phyloP scores from a whole-genome alignment of 2,329 filamentous ascomycete genomes.

The Rhinocladiella similis region DNA sequence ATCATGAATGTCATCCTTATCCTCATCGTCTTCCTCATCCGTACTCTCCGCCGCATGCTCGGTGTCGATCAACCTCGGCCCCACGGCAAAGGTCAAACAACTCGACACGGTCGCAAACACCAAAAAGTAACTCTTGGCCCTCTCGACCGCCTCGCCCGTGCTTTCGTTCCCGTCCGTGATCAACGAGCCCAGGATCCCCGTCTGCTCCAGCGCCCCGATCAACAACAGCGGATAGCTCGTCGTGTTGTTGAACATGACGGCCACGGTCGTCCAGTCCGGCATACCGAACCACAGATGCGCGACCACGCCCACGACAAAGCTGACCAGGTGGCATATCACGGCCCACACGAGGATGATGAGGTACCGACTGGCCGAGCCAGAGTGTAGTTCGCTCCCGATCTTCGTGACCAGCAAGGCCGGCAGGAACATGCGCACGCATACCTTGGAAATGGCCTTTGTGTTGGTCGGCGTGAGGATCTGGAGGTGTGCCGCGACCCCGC shows the following conservation, averaged over 20 bases:
- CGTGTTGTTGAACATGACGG: slow-evolving; percentile 60
- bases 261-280: slow-evolving; percentile 55
- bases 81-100: slow-evolving; percentile 64
- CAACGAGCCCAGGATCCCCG: slow-evolving; percentile 57
- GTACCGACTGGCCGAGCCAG: slow-evolving; percentile 50
- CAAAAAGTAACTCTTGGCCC: slow-evolving; percentile 66
- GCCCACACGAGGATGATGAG: slow-evolving; percentile 54
- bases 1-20: slow-evolving; percentile 34
- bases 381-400: slow-evolving; percentile 52
- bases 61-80: slow-evolving; percentile 58
- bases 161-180: slow-evolving; percentile 44
- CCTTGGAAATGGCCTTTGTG: slow-evolving; percentile 54
- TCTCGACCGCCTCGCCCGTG: slow-evolving; percentile 50
- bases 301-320: slow-evolving; percentile 48
- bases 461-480: slow-evolving; percentile 48
- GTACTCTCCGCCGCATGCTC: slow-evolving; percentile 38
- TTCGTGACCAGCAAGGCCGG: slow-evolving; percentile 56
- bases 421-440: slow-evolving; percentile 55
- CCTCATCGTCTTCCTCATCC: slow-evolving; percentile 34
- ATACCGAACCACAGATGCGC: slow-evolving; percentile 49
- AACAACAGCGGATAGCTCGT: slow-evolving; percentile 55
- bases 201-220: slow-evolving; percentile 53
- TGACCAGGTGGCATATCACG: slow-evolving; percentile 50
- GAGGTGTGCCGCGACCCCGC: slow-evolving; percentile 53
- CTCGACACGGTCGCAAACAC: slow-evolving; percentile 65